Conservation (phyloP, 352 stramenopile genomes). For the Phytopythium mirpurense region DNA sequence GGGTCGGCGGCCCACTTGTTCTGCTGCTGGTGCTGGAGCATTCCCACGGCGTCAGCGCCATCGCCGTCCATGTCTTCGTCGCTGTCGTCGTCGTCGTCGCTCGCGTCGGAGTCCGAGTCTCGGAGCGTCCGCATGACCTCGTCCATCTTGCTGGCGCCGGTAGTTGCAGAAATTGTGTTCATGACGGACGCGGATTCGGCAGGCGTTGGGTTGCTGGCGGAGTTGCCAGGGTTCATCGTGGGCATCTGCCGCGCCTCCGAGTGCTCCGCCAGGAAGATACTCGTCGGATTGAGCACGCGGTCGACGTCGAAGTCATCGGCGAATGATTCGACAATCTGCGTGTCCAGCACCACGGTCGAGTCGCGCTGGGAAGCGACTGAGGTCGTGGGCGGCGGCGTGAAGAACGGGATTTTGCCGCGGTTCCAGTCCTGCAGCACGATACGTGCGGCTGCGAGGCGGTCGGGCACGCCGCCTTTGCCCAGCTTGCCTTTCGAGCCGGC, state of each 20-base stretch:
- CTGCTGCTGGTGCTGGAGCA: conserved; percentile 38
- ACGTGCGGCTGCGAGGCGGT: conserved; percentile 91
- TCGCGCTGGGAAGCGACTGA: conserved; percentile 16
- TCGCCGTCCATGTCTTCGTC: conserved; percentile 53
- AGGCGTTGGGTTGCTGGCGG: conserved; percentile 7
- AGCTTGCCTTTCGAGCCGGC: conserved; percentile 91
- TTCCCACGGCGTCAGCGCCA: conserved; percentile 18
- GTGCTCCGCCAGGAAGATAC: conserved; percentile 41
- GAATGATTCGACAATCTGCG: conserved; percentile 55
- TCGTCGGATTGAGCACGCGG: conserved; percentile 61
- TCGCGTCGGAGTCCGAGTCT: conserved; percentile 56
- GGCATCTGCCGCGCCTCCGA: conserved; percentile 12
- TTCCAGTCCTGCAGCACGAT: conserved; percentile 93
- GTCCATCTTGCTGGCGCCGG: conserved; percentile 11
- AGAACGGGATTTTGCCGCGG: conserved; percentile 87
- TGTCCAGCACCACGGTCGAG: conserved; percentile 61
- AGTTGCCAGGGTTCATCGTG: neutral
- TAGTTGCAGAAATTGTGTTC: neutral
- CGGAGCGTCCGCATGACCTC: conserved; percentile 32
- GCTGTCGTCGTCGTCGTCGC: conserved; percentile 29
- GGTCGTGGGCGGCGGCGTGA: conserved; percentile 60
- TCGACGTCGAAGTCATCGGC: conserved; percentile 68
- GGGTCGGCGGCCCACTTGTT: conserved; percentile 51
- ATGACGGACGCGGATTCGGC: neutral
- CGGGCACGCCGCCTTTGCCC: conserved; percentile 92